Percentiles rank a stretch among this genome's conserved stretches.
These are phyloP conservation scores for Lomentospora prolificans DNA, from an alignment of 2,329 filamentous ascomycete species.

Conservation along the genomic window DNA sequence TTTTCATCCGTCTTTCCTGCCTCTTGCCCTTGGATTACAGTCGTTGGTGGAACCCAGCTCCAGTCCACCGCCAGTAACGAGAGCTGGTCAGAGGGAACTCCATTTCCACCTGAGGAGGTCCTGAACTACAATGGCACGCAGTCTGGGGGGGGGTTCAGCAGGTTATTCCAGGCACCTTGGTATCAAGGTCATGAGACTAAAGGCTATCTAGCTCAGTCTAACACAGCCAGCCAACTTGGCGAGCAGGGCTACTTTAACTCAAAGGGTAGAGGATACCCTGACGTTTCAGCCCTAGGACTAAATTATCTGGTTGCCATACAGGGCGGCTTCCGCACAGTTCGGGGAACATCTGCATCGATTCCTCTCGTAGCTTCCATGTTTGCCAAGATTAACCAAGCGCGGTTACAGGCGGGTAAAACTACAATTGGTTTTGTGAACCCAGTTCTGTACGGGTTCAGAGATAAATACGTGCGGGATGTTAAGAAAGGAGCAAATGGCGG, in stretches of 20 bases:
- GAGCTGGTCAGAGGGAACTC: background rate
- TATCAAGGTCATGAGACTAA: background rate
- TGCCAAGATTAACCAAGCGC: background rate
- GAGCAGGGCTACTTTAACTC: background rate
- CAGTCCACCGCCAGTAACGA: background rate
- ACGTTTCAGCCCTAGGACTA: background rate
- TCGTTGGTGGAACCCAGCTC: conserved; percentile 2
- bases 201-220: background rate
- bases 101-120: background rate
- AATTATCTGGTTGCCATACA: background rate
- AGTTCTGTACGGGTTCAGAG: background rate
- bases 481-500: background rate
- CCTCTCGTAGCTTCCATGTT: background rate
- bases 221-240: background rate
- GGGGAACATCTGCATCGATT: background rate
- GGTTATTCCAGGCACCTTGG: background rate
- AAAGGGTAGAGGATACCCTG: background rate
- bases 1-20: background rate
- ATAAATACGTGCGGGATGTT: background rate
- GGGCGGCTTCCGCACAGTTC: background rate
- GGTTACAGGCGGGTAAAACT: background rate
- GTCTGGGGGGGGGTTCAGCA: background rate
- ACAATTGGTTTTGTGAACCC: background rate
- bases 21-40: conserved; percentile 1
- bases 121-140: background rate